Conservation (phyloP, 1,284 basidiomycete genomes). For the Agroathelia rolfsii region DNA sequence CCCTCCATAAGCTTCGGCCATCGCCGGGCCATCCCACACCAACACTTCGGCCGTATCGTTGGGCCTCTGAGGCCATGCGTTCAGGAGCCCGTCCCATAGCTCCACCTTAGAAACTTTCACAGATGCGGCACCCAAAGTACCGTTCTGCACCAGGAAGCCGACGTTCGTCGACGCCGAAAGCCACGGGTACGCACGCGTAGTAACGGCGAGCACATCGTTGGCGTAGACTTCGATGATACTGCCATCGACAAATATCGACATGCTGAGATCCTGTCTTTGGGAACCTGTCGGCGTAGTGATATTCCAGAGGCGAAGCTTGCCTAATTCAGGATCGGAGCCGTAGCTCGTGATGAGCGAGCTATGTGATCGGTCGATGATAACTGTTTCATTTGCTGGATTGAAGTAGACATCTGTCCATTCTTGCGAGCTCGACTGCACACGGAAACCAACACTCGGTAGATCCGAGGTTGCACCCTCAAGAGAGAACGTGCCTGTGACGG, state of each 20-base stretch:
- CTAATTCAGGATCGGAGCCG: neutral
- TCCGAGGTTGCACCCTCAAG: too few species aligned
- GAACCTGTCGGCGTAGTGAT: neutral
- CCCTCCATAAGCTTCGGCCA: too few species aligned
- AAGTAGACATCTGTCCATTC: constrained; percentile 2
- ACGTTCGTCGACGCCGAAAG: neutral
- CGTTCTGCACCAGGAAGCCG: neutral
- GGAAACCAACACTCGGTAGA: neutral
- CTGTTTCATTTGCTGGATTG: too few species aligned
- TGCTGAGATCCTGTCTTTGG: neutral
- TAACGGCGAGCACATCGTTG: constrained; percentile 1
- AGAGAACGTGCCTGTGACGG: too few species aligned
- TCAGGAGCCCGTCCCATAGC: constrained; percentile 3
- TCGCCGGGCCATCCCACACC: too few species aligned
- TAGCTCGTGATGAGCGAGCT: too few species aligned
- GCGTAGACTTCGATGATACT: constrained; percentile 1
- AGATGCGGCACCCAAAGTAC: neutral
- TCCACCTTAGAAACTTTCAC: neutral
- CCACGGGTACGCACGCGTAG: constrained; percentile 2
- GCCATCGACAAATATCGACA: constrained; percentile 1
- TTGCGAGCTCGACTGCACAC: neutral
- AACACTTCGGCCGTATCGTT: too few species aligned
- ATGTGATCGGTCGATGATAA: too few species aligned
- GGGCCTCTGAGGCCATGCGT: too few species aligned
- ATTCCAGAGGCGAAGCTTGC: neutral